Conservation (phyloP, 768 basidiomycete species). For the Rickenella mellea region DNA sequence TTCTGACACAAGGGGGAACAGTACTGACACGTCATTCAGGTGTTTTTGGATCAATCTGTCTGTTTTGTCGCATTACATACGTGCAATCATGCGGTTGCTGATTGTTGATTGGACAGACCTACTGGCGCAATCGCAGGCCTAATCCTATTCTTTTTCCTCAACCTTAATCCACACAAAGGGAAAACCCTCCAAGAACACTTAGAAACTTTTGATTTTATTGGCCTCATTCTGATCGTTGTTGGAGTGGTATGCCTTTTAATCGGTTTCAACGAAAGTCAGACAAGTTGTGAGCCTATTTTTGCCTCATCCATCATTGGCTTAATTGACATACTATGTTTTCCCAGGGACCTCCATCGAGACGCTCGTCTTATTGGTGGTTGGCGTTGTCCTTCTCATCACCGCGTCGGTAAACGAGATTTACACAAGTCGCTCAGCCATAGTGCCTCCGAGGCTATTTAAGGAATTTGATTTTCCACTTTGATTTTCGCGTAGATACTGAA, state of each 20-base stretch:
- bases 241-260: conserved; percentile 63
- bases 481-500: neutral
- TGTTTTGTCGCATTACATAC: conserved; percentile 9
- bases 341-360: conserved; percentile 52
- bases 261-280: conserved; percentile 66
- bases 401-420: conserved; percentile 49
- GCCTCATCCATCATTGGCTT: neutral
- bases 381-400: conserved; percentile 39
- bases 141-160: conserved; percentile 64
- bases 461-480: conserved; percentile 18
- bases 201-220: conserved; percentile 64
- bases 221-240: conserved; percentile 49
- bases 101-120: conserved; percentile 34
- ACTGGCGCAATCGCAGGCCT: conserved; percentile 58
- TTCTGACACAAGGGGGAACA: conserved; percentile 4
- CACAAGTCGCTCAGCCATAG: conserved; percentile 58
- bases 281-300: conserved; percentile 37
- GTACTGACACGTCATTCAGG: conserved; percentile 22
- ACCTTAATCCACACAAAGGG: conserved; percentile 66
- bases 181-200: conserved; percentile 48
- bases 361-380: conserved; percentile 53
- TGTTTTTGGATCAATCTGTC: conserved; percentile 75
- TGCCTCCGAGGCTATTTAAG: conserved; percentile 70
- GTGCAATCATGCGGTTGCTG: neutral
- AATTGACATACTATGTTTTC: neutral